phyloP scores from a whole-genome alignment of 23 red algal genomes.

The Gracilaria domingensis region DNA sequence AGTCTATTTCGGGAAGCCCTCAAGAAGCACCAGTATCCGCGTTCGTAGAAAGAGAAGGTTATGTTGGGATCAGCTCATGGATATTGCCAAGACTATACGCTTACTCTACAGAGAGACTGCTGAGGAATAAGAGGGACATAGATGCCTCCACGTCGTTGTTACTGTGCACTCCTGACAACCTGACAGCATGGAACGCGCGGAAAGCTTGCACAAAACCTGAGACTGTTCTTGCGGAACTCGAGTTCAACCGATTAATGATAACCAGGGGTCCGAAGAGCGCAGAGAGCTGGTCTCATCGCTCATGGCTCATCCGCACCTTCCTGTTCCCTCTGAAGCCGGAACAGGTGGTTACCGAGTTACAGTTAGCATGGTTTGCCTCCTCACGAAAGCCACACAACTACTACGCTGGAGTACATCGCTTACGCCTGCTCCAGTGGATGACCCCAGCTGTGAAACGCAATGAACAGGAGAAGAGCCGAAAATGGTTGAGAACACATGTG shows the following conservation, averaged over 20 bases:
- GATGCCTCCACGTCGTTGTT: slow-evolving; percentile 39
- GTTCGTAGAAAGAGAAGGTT: background rate
- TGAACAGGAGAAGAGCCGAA: slow-evolving; percentile 37
- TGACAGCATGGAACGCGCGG: slow-evolving; percentile 60
- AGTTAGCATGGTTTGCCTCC: slow-evolving; percentile 49
- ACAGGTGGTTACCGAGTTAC: slow-evolving; percentile 35
- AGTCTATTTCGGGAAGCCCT: background rate
- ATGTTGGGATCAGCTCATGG: slow-evolving; percentile 54
- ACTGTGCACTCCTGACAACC: slow-evolving; percentile 42
- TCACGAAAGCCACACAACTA: slow-evolving; percentile 50
- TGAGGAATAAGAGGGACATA: slow-evolving; percentile 20
- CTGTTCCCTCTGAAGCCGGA: background rate
- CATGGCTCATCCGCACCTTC: slow-evolving; percentile 35
- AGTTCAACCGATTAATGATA: slow-evolving; percentile 55
- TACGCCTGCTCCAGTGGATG: slow-evolving; percentile 14
- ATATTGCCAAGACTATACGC: slow-evolving; percentile 38
- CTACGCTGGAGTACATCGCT: slow-evolving; percentile 56
- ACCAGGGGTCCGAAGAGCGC: slow-evolving; percentile 52
- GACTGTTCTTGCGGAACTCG: slow-evolving; percentile 26
- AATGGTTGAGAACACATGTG: slow-evolving; percentile 55
- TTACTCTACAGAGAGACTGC: slow-evolving; percentile 12
- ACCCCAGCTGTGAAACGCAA: background rate
- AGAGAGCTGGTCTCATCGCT: slow-evolving; percentile 64
- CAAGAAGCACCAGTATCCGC: background rate
- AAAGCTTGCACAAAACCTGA: slow-evolving; percentile 33